These are phyloP conservation scores for Poteriospumella lacustris DNA, from an alignment of 108 stramenopile genomes.

Conservation along the genomic window DNA sequence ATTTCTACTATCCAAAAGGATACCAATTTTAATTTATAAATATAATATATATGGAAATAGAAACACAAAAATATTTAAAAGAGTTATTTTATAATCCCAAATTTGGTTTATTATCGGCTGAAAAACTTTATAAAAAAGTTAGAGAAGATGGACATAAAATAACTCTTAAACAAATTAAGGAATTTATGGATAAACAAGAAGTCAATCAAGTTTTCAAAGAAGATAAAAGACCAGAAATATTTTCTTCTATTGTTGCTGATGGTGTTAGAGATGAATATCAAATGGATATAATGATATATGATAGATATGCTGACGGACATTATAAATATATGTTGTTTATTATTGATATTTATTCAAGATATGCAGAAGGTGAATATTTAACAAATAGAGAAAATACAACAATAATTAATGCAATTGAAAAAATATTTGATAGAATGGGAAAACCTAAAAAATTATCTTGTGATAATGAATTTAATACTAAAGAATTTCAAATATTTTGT, in stretches of 20 bases:
- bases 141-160: neutral
- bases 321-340: neutral
- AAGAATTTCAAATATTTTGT: neutral
- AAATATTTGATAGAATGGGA: slow-evolving; percentile 1
- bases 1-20: neutral
- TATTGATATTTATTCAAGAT: neutral
- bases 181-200: neutral
- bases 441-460: neutral
- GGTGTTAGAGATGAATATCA: neutral
- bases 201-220: neutral
- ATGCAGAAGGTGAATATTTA: neutral
- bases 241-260: neutral
- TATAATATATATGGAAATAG: neutral
- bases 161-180: neutral
- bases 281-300: slow-evolving; percentile 1
- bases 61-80: neutral
- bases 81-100: neutral
- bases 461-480: neutral
- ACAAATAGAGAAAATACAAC: neutral
- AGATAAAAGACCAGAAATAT: neutral
- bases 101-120: neutral
- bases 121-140: slow-evolving; percentile 4
- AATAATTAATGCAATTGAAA: neutral
- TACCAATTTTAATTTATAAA: neutral
- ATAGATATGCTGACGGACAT: neutral